phyloP scores from a whole-genome alignment of 2,329 filamentous ascomycete genomes.

The Alternaria arborescens region DNA sequence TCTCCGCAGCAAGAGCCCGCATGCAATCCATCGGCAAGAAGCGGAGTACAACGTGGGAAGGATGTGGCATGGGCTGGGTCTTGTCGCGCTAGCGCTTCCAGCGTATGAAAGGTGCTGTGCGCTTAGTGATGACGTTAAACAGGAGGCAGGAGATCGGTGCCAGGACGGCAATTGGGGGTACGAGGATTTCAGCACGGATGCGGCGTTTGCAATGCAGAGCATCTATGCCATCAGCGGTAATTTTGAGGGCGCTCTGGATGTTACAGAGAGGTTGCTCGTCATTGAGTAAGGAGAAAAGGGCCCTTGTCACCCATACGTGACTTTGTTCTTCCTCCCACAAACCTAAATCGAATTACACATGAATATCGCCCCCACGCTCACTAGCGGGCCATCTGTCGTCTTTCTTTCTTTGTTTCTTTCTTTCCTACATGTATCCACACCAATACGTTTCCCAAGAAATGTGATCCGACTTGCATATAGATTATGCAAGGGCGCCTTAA shows the following conservation, averaged over 20 bases:
- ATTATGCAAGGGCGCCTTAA: constrained; percentile 2
- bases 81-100: constrained; percentile 75
- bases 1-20: constrained; percentile 58
- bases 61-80: constrained; percentile 77
- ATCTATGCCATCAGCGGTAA: constrained; percentile 73
- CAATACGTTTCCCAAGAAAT: background rate
- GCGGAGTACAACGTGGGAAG: constrained; percentile 83
- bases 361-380: background rate
- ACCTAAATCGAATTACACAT: background rate
- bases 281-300: constrained; percentile 40
- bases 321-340: background rate
- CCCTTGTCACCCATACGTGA: background rate
- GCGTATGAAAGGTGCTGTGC: constrained; percentile 71
- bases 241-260: constrained; percentile 63
- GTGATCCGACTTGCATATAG: constrained; percentile 2
- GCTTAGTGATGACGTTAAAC: constrained; percentile 56
- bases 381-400: background rate
- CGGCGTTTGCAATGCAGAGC: constrained; percentile 76
- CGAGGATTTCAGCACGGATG: constrained; percentile 72
- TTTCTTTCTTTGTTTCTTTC: background rate
- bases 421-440: background rate
- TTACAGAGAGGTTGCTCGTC: constrained; percentile 67
- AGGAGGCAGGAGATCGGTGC: constrained; percentile 26
- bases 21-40: constrained; percentile 68
- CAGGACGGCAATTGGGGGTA: constrained; percentile 48